Base-by-base conservation (phyloP, 495 filamentous ascomycete species). In the Neurospora africana region DNA sequence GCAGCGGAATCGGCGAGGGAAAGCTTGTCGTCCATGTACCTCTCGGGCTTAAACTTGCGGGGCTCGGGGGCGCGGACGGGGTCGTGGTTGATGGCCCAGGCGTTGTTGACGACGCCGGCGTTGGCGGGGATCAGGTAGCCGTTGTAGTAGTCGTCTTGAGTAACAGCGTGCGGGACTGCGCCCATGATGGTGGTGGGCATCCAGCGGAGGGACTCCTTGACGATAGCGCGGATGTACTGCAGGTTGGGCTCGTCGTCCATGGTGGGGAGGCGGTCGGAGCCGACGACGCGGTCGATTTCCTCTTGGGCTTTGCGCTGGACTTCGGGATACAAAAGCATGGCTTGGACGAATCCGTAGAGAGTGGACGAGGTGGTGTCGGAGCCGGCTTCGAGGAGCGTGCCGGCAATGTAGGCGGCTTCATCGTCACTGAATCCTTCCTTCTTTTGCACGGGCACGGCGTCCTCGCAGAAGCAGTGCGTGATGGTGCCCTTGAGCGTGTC, bases 161-260 rank as follows among this genome's bases (percentile, higher is more conserved):
- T 82, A 0, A 83, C 79, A 6, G 80, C 76, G 76, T 92, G 90
- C 0, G 89, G 86, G 19, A 91, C 76, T 9, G 75, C 79, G 58
- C 88, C 87, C 72, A 87, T 77, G 27, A 86, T 83, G 17, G 86
- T 84, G 70, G 87, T 83, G 23, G 89, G 88, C 71, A 86, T 81
- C 87, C 87, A 90, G 70, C 89, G 83, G 30, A 90, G 81, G 5
- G 82, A 82, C 74, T 91, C 89, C 76, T 88, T 89, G 70, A 86
- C 80, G 43, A 85, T 81, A 9, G 77, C 81, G 68, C 75, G 76
- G 68, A 85, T 81, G 76, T 89, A 90, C 8, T 85, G 88, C 6
- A 90, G 80, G 61, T 82, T 74, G 17, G 61, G 68, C 74, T 85
- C 79, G 76, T 90, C 88, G 9, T 81, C 80, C 79, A 87, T 85